Conservation (phyloP, 352 stramenopile genomes). For the Phytophthora kernoviae region DNA sequence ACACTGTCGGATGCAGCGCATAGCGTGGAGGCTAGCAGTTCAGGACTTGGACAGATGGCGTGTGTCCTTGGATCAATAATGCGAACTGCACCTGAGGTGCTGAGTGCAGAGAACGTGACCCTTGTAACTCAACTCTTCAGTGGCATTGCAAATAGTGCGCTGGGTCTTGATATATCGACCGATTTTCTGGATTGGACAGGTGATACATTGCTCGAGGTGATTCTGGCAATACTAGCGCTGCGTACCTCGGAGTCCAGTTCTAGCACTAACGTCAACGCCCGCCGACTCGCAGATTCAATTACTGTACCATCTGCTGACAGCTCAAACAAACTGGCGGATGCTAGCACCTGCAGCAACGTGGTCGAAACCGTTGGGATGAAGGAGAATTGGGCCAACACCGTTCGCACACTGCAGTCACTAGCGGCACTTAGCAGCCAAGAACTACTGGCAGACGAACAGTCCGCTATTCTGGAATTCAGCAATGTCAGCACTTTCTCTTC, state of each 20-base stretch:
- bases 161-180: slow-evolving; percentile 39
- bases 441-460: slow-evolving; percentile 45
- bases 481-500: slow-evolving; percentile 45
- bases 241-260: neutral
- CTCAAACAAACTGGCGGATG: neutral
- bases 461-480: slow-evolving; percentile 28
- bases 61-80: slow-evolving; percentile 52
- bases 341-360: slow-evolving; percentile 5
- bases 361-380: slow-evolving; percentile 26
- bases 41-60: slow-evolving; percentile 57
- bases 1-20: slow-evolving; percentile 34
- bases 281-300: slow-evolving; percentile 16
- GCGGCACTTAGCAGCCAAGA: slow-evolving; percentile 56
- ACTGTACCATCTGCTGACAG: slow-evolving; percentile 6
- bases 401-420: slow-evolving; percentile 58
- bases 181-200: slow-evolving; percentile 51
- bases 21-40: slow-evolving; percentile 45
- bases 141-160: slow-evolving; percentile 48
- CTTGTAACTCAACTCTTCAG: slow-evolving; percentile 48
- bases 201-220: slow-evolving; percentile 44
- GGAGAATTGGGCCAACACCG: slow-evolving; percentile 33
- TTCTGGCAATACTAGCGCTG: slow-evolving; percentile 49
- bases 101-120: slow-evolving; percentile 35
- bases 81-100: slow-evolving; percentile 36
- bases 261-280: slow-evolving; percentile 2